Conservation (phyloP, 2,329 filamentous ascomycete species). For the Dothideomycetes sp. region DNA sequence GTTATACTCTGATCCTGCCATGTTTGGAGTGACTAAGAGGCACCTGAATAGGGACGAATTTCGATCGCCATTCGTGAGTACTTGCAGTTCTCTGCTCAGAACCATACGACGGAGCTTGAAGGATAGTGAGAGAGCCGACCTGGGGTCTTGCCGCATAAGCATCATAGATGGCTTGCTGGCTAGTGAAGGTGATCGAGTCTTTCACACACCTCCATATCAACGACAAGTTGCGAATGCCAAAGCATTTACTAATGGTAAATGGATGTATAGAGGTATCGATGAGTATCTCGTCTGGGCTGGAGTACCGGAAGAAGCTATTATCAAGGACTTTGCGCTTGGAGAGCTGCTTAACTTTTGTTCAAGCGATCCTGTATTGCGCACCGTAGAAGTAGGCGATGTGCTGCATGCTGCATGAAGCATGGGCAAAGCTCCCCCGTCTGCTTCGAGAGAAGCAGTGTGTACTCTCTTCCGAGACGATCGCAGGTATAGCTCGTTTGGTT, state of each 20-base stretch:
- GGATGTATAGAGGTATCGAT: neutral
- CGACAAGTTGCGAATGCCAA: neutral
- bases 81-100: neutral
- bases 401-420: too few species aligned
- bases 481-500: neutral
- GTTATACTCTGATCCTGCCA: neutral
- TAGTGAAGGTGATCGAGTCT: neutral
- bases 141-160: neutral
- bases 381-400: too few species aligned
- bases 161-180: neutral
- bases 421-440: too few species aligned
- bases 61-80: conserved; percentile 2
- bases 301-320: neutral
- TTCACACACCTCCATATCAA: neutral
- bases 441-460: neutral
- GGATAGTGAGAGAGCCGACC: neutral
- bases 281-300: neutral
- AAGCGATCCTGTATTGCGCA: neutral
- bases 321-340: neutral
- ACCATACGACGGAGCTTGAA: neutral
- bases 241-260: neutral
- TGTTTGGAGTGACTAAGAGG: too few species aligned
- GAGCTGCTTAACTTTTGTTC: neutral
- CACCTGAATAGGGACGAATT: too few species aligned
- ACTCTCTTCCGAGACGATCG: neutral